Evolutionary conservation across 139 green algal species (phyloP), one percentile per base, ranked within the genome.

Genomic region (Chlamydomonas schloesseri): DNA sequence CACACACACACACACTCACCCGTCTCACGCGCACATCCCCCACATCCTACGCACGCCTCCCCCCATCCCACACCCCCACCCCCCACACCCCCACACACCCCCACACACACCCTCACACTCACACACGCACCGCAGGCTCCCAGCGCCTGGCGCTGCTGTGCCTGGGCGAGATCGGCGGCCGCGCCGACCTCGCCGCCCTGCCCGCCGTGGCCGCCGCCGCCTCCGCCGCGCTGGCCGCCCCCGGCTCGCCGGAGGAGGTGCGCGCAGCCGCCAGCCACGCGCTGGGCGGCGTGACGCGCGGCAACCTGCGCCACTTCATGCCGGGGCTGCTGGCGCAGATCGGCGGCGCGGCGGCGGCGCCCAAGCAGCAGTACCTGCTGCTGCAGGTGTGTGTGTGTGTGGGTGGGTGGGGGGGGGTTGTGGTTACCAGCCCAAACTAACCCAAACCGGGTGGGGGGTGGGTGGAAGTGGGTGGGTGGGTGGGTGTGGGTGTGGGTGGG

Each of bases 121-220:
- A n/a, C 28, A 13, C 67, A 37, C 10, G 28, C 46, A 70, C 67
- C 29, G 81, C 76, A 64, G 79, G 73, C 67, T 29, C 79, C 34
- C 90, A 93, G 84, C 88, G 96, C 42, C 94, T 99, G 71, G 91
- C 95, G 1, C 95, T 99, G 78, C 91, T 99, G 71, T 96, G 88
- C 71, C 76, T 99, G 24, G 97, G 97, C 10, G 96, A 98, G 89
- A 94, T 99, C 36, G 95, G 95, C 34, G 90, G 93, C 29, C 78
- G 87, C 14, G 79, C 87, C 23, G 95, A 98, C 90, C 88, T 99
- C 17, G 93, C 88, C 23, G 79, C 73, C 55, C 91, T 93, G 71
- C 76, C 85, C 8, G 75, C 80, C 34, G 69, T 95, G 67, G 88
- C 93, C 68, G 68, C 53, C 10, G 76, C 89, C 17, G 67, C 94